Conservation (phyloP, 768 basidiomycete species). For the Termitomyces sp. region DNA sequence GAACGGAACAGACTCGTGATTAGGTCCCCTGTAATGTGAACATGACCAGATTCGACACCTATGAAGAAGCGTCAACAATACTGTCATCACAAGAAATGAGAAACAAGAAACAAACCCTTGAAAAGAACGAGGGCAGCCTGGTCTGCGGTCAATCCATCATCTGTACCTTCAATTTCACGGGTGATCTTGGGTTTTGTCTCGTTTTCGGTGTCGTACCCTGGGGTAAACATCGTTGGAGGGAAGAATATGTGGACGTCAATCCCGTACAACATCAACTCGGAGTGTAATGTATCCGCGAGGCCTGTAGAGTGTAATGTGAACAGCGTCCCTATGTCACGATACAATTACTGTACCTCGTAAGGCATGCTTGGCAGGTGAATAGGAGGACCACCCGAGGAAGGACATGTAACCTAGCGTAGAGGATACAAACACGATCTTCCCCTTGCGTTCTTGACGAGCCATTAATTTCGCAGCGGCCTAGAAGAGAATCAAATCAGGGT, state of each 20-base stretch:
- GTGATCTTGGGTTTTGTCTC: constrained; percentile 73
- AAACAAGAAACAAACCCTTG: constrained; percentile 37
- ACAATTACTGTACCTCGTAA: constrained; percentile 53
- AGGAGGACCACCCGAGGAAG: constrained; percentile 75
- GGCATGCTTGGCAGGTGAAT: constrained; percentile 84
- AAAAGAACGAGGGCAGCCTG: constrained; percentile 57
- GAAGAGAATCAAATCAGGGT: not conserved
- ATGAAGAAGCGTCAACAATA: not conserved
- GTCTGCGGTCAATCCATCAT: constrained; percentile 61
- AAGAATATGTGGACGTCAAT: constrained; percentile 80
- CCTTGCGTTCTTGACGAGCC: constrained; percentile 49
- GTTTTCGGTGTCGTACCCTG: constrained; percentile 75
- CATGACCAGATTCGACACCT: constrained; percentile 69
- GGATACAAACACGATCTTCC: constrained; percentile 75
- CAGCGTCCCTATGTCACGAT: not conserved
- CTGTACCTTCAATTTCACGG: constrained; percentile 71
- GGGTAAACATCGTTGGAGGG: constrained; percentile 76
- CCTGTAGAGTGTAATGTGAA: constrained; percentile 36
- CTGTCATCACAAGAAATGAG: not conserved
- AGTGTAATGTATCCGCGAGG: constrained; percentile 78
- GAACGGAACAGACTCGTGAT: constrained; percentile 66
- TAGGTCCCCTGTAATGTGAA: constrained; percentile 74
- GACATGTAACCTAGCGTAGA: constrained; percentile 74
- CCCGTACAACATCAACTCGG: constrained; percentile 74
- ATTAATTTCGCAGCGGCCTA: constrained; percentile 70